Evolutionary conservation across 2,329 filamentous ascomycete genomes (phyloP).

Genomic region (Diaporthe destruens): DNA sequence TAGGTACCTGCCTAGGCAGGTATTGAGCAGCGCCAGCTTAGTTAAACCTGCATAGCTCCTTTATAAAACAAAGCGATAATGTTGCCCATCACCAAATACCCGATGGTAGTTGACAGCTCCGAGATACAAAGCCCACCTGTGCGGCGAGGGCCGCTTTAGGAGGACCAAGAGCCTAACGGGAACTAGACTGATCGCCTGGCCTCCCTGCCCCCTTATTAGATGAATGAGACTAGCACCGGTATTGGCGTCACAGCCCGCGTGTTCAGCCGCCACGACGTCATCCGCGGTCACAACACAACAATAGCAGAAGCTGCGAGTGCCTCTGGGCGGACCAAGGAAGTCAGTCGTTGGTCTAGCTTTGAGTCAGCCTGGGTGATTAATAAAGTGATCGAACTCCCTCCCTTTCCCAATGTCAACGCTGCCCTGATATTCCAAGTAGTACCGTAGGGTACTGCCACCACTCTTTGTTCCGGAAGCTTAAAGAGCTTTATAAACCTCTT

Average conservation of each 20-base stretch:
- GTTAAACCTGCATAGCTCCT: too few relatives aligned
- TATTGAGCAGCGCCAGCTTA: too few relatives aligned
- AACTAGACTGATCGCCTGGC: not conserved
- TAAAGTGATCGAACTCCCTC: not conserved
- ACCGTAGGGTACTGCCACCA: not conserved
- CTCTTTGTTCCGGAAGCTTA: too few relatives aligned
- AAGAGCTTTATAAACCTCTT: too few relatives aligned
- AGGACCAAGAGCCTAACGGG: not conserved
- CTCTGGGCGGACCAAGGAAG: not conserved
- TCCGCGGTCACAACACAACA: not conserved
- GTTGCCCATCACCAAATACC: too few relatives aligned
- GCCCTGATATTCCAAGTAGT: not conserved
- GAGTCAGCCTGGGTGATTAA: not conserved
- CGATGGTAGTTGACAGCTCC: not conserved
- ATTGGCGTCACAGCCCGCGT: constrained; percentile 27
- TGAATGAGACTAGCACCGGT: constrained; percentile 5
- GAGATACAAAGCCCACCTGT: not conserved
- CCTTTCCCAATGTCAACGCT: not conserved
- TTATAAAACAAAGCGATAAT: too few relatives aligned
- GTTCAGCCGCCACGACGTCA: constrained; percentile 25
- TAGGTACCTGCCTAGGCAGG: too few relatives aligned
- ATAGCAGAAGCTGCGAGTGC: constrained; percentile 4
- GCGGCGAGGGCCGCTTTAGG: not conserved
- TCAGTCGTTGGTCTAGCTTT: not conserved
- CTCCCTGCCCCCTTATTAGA: not conserved